These are phyloP conservation scores for Bipolaris gigantea DNA, from an alignment of 2,329 filamentous ascomycete species.

Conservation along the genomic window DNA sequence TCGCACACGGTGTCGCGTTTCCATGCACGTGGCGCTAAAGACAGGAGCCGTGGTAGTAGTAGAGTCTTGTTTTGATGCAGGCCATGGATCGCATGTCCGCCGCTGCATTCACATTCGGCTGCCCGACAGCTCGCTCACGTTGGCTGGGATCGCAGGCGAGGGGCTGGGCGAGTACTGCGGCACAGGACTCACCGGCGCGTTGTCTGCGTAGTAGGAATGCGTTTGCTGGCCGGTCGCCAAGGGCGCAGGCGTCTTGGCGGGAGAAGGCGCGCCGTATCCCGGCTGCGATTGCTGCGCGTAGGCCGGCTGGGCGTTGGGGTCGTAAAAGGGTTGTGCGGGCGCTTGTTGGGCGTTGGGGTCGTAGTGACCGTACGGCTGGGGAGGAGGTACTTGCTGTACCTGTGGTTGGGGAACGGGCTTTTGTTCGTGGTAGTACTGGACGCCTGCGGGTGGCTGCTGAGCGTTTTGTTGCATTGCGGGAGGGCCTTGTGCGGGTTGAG, in stretches of 20 bases:
- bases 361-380: constrained; percentile 5
- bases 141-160: not conserved
- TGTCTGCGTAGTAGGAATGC: constrained; percentile 10
- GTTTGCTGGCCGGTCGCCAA: not conserved
- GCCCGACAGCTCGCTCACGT: constrained; percentile 14
- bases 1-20: no score
- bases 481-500: not conserved
- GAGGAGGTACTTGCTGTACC: constrained; percentile 9
- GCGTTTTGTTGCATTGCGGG: not conserved
- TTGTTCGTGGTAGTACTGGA: constrained; percentile 13
- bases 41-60: no score
- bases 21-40: no score
- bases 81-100: no score
- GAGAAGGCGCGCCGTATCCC: constrained; percentile 1
- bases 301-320: constrained; percentile 7
- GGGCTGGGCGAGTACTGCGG: constrained; percentile 13
- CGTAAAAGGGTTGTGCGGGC: constrained; percentile 8
- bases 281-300: constrained; percentile 5
- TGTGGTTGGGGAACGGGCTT: constrained; percentile 6
- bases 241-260: constrained; percentile 10
- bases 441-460: not conserved
- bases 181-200: constrained; percentile 11
- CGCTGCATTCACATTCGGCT: constrained; percentile 7
- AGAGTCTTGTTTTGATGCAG: no score
- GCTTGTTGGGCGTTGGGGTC: constrained; percentile 6